Evolutionary conservation across 169 alveolate genomes (phyloP).

Genomic region (Cyclospora cayetanensis): DNA sequence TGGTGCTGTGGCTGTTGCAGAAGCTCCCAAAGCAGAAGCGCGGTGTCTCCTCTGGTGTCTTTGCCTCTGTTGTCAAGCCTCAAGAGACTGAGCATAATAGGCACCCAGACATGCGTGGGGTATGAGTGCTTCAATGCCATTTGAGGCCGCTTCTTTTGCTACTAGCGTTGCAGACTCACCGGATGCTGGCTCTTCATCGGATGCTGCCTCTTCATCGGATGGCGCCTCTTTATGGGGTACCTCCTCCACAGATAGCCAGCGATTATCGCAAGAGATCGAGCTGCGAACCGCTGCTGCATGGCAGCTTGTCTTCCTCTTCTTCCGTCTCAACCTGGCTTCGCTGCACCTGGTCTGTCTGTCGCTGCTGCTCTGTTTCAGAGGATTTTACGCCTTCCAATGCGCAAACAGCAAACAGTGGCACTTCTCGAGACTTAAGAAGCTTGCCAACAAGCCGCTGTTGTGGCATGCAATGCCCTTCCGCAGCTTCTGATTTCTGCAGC

Average conservation of each 20-base stretch:
- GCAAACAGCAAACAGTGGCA: neutral
- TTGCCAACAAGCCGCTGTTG: constrained; percentile 5
- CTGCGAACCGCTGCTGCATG: too few species aligned
- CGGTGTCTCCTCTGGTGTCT: constrained; percentile 39
- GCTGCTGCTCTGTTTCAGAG: too few species aligned
- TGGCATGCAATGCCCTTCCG: too few species aligned
- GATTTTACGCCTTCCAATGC: neutral
- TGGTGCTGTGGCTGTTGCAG: constrained; percentile 14
- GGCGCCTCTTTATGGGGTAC: neutral
- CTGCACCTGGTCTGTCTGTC: neutral
- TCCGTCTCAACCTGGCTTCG: neutral
- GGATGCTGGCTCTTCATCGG: neutral
- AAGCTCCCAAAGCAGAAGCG: neutral
- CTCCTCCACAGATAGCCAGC: neutral
- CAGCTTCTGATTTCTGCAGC: constrained; percentile 6
- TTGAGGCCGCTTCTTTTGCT: neutral
- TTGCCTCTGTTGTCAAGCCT: neutral
- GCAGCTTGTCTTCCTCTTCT: neutral
- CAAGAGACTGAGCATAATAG: neutral
- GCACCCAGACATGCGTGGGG: too few species aligned
- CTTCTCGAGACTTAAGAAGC: too few species aligned
- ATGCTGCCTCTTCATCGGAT: constrained; percentile 6
- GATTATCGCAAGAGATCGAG: too few species aligned
- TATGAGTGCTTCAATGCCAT: too few species aligned
- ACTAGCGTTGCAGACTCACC: neutral